Percentiles rank a stretch among this genome's conserved stretches.
Evolutionary conservation across 2,329 filamentous ascomycete genomes (phyloP).

Genomic region (Ophiostoma fasciatum): DNA sequence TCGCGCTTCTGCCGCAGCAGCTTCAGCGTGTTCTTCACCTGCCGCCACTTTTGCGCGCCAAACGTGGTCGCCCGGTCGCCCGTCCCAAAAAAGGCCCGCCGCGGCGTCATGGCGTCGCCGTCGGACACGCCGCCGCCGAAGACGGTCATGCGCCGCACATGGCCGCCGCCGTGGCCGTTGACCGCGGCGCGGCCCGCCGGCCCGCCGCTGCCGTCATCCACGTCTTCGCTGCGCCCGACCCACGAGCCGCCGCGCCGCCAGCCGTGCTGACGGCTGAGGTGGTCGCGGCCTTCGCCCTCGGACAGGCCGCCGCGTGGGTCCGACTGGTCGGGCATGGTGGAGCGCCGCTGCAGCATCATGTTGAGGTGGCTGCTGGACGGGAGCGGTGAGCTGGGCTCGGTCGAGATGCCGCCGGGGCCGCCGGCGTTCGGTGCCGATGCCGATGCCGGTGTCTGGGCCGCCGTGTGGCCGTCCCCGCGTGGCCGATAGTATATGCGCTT

Average conservation of each 20-base stretch:
- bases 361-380: slow-evolving; percentile 29
- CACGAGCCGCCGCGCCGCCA: slow-evolving; percentile 47
- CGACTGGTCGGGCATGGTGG: slow-evolving; percentile 47
- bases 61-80: slow-evolving; percentile 58
- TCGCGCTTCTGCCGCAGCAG: slow-evolving; percentile 67
- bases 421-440: slow-evolving; percentile 23
- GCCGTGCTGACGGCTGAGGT: slow-evolving; percentile 36
- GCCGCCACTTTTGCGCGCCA: slow-evolving; percentile 75
- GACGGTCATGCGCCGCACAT: slow-evolving; percentile 51
- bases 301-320: slow-evolving; percentile 52
- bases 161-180: no score
- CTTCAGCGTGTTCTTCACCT: slow-evolving; percentile 81
- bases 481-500: slow-evolving; percentile 38
- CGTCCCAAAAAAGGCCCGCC: slow-evolving; percentile 42
- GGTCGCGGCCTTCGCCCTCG: slow-evolving; percentile 59
- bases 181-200: slow-evolving; percentile 34
- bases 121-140: slow-evolving; percentile 49
- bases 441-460: no score
- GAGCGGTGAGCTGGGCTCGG: slow-evolving; percentile 26
- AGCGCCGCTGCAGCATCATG: slow-evolving; percentile 47
- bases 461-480: no score
- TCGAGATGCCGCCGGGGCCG: slow-evolving; percentile 20
- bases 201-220: slow-evolving; percentile 36
- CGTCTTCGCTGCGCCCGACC: slow-evolving; percentile 34
- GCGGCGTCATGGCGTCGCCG: slow-evolving; percentile 41